Conservation (phyloP, 2,329 filamentous ascomycete species). For the Microdochium nivale region DNA sequence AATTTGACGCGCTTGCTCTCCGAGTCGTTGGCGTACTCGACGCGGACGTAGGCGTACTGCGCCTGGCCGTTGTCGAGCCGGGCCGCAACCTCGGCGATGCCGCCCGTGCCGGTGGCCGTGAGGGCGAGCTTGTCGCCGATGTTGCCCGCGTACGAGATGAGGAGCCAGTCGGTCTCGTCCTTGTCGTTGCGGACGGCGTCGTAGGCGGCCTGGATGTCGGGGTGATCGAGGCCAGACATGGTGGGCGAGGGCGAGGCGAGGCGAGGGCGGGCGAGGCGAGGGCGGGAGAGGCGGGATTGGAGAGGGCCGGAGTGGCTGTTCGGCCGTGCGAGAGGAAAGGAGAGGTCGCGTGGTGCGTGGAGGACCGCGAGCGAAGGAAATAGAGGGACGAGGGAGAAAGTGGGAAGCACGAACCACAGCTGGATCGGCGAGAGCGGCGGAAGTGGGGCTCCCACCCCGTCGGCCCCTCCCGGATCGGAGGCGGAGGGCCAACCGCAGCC, state of each 20-base stretch:
- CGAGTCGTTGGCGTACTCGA: slow-evolving; percentile 64
- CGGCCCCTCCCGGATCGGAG: too few species aligned
- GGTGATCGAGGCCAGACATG: slow-evolving; percentile 49
- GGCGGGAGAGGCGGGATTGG: neutral
- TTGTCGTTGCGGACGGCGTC: slow-evolving; percentile 60
- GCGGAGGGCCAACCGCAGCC: too few species aligned
- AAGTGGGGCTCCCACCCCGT: too few species aligned
- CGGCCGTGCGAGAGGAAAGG: neutral
- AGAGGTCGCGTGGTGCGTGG: too few species aligned
- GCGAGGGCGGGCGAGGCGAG: neutral
- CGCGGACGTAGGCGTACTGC: slow-evolving; percentile 57
- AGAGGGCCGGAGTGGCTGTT: neutral
- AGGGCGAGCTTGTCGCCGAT: slow-evolving; percentile 49
- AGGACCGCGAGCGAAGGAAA: too few species aligned
- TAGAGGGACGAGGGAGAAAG: too few species aligned
- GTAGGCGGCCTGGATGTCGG: slow-evolving; percentile 56
- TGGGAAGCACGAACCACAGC: too few species aligned
- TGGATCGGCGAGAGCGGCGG: too few species aligned
- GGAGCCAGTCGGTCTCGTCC: slow-evolving; percentile 56
- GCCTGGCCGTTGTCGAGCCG: slow-evolving; percentile 50
- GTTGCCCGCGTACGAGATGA: slow-evolving; percentile 50
- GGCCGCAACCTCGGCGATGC: slow-evolving; percentile 47
- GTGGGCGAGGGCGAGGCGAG: neutral
- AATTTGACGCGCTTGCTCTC: slow-evolving; percentile 64
- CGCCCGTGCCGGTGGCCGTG: slow-evolving; percentile 49